Conservation (phyloP, 2,329 filamentous ascomycete species). For the Fusarium scirpi region DNA sequence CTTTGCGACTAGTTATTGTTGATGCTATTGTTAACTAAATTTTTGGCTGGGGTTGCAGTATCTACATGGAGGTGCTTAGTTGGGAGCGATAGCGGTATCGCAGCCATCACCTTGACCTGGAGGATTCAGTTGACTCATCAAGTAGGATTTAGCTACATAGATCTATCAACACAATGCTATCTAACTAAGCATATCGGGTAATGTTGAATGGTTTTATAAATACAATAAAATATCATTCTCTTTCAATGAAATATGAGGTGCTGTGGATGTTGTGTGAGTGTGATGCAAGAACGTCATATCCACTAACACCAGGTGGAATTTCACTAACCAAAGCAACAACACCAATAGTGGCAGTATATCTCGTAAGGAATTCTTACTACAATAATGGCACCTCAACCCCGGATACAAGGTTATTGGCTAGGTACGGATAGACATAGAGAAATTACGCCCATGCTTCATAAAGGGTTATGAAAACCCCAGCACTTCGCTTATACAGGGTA, state of each 20-base stretch:
- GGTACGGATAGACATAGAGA: not conserved
- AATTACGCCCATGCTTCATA: not conserved
- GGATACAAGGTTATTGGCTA: not conserved
- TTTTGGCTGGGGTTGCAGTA: slow-evolving; percentile 32
- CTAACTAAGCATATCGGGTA: not conserved
- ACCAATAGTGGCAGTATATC: not conserved
- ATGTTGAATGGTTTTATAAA: not conserved
- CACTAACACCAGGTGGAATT: not conserved
- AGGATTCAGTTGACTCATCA: slow-evolving; percentile 14
- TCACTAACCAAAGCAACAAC: not conserved
- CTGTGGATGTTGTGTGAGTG: not conserved
- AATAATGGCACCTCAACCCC: not conserved
- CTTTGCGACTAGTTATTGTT: slow-evolving; percentile 23
- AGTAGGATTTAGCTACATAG: not conserved
- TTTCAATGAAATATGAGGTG: not conserved
- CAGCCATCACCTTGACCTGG: slow-evolving; percentile 31
- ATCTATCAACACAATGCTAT: not conserved
- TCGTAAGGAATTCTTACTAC: too few relatives aligned
- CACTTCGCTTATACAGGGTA: not conserved
- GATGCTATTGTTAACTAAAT: slow-evolving; percentile 14
- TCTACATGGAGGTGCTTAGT: not conserved
- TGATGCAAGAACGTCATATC: not conserved
- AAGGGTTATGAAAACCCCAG: not conserved
- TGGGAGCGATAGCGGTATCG: slow-evolving; percentile 41
- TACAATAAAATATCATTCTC: not conserved